Evolutionary conservation across 139 green algal species (phyloP).

Genomic region (Nannochloris sp.): DNA sequence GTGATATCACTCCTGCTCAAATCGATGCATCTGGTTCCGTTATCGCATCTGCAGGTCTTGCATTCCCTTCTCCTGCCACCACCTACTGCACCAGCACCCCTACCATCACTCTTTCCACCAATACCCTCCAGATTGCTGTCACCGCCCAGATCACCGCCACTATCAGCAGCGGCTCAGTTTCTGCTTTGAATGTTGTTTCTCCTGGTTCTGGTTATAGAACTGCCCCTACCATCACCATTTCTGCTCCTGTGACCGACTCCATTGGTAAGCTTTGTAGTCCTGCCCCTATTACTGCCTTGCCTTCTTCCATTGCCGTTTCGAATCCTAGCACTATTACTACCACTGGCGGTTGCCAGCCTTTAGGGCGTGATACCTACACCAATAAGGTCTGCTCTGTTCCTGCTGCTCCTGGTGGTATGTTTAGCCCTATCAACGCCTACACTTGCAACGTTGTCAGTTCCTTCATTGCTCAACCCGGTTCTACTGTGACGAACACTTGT

Average conservation of each 20-base stretch:
- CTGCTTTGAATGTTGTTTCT: not conserved
- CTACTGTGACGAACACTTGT: not conserved
- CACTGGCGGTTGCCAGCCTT: not conserved
- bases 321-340: not conserved
- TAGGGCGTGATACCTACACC: not conserved
- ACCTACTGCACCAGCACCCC: not conserved
- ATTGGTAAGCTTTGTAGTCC: not conserved
- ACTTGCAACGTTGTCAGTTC: not conserved
- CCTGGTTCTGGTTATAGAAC: not conserved
- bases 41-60: too few relatives aligned
- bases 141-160: not conserved
- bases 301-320: not conserved
- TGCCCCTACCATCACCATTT: not conserved
- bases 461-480: not conserved
- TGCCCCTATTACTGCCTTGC: not conserved
- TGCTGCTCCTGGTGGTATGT: not conserved
- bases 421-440: not conserved
- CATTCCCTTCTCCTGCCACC: too few relatives aligned
- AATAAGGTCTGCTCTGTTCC: not conserved
- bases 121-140: not conserved
- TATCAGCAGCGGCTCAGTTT: not conserved
- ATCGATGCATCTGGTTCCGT: too few relatives aligned
- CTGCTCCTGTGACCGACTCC: not conserved
- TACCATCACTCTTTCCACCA: not conserved
- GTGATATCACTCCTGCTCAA: too few relatives aligned